Evolutionary conservation across 192 early-diverging fungal species (phyloP), one percentile per base, ranked within the genome.

Genomic region (Mortierella antarctica): DNA sequence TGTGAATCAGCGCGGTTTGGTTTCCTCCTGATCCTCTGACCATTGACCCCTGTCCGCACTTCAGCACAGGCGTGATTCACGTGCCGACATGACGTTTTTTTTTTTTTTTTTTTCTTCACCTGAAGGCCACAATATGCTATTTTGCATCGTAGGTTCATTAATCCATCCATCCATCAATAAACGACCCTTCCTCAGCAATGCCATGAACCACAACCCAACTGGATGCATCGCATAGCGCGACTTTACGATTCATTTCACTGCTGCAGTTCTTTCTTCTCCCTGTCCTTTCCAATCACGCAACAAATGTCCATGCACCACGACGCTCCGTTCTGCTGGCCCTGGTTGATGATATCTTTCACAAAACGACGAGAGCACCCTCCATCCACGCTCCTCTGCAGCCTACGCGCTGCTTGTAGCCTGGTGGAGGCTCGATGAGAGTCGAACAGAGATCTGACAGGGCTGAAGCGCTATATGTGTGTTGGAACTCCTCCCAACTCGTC

Each of bases 381-480:
- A 13, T n/a, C 40, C 21, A 13, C 21, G 42, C 44, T 62, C 54
- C 15, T 47, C 14, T 39, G 17, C 21, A 64, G 51, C 48, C 23
- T 52, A 21, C 17, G n/a, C 45, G 18, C 12, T 31, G 31, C 31
- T 31, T 31, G 31, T 31, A 31, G 31, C 31, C 31, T 40, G 52
- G 41, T 53, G 49, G 47, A 47, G 57, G 44, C 9, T n/a, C 75
- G 17, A 79, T 79, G 75, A 79, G 50, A 71, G 75, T 79, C 75
- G 75, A 79, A 79, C 75, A 79, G 75, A 79, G 57, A 79, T 79
- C 75, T 79, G 75, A 79, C 75, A 71, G 68, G 75, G 69, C 58
- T 47, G 48, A 59, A 15, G 57, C 51, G 65, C 41, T 58, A 12
- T 52, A 13, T 64, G 9, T 39, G 4, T 20, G 17, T 58, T 57